A percentile compares a stretch with the other conserved stretches of the same genome.
These are phyloP conservation scores for Immersiporthe knoxdaviesiana DNA, from an alignment of 2,329 filamentous ascomycete species.

Conservation along the genomic window DNA sequence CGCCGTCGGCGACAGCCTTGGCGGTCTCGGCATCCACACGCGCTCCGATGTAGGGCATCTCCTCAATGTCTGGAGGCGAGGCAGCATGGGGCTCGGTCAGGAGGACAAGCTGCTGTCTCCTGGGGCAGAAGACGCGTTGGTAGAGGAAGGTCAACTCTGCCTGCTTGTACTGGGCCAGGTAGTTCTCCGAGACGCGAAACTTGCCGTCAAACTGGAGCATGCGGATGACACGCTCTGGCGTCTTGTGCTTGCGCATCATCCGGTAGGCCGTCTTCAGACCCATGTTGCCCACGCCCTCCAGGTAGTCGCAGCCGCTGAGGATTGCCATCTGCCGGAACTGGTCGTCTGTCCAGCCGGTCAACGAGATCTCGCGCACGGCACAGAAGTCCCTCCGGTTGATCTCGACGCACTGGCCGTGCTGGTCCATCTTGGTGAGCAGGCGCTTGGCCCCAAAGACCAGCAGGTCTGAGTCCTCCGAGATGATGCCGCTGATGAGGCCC, in stretches of 20 bases:
- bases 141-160: conserved; percentile 93
- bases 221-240: conserved; percentile 77
- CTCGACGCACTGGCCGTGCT: conserved; percentile 91
- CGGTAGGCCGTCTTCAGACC: conserved; percentile 93
- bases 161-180: conserved; percentile 78
- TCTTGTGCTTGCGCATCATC: conserved; percentile 87
- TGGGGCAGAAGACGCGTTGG: conserved; percentile 91
- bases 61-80: conserved; percentile 58
- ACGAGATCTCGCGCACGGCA: conserved; percentile 81
- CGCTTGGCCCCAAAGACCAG: conserved; percentile 92
- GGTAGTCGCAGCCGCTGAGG: conserved; percentile 92
- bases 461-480: conserved; percentile 96
- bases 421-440: conserved; percentile 89
- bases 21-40: conserved; percentile 72
- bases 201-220: conserved; percentile 90
- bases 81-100: conserved; percentile 69
- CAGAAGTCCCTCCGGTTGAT: conserved; percentile 89
- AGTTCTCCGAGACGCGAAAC: conserved; percentile 77
- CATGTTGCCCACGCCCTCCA: conserved; percentile 81
- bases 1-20: conserved; percentile 74
- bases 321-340: conserved; percentile 97
- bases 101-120: conserved; percentile 70
- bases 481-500: conserved; percentile 81
- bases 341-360: conserved; percentile 88
- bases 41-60: conserved; percentile 81